Evolutionary conservation across 148 eudicot species (phyloP), one percentile per base, ranked within the genome.

Genomic region (Rhododendron ferrugineum): DNA sequence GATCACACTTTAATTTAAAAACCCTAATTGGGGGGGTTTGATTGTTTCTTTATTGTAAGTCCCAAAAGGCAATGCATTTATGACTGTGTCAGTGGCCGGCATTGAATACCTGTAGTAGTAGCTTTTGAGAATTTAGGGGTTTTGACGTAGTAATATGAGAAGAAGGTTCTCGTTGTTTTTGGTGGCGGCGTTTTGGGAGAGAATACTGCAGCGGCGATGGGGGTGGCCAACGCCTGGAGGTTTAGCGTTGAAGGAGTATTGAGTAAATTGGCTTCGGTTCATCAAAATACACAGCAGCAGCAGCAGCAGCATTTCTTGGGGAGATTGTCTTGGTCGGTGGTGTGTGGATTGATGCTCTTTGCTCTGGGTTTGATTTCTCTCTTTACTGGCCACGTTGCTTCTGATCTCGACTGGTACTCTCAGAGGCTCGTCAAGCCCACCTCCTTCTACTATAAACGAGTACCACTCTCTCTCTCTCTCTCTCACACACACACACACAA

Each of bases 391-490:
- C 99, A 97, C 86, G 92, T 97, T 72, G 98, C 92, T 86, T 97
- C 99, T 89, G 91, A 95, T 93, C 95, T 95, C 50, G 98, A 97
- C 76, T 95, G 93, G 93, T 96, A 95, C 85, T 95, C 98, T 47
- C 96, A 94, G 81, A 88, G 94, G 80, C 87, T 93, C 74, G 94
- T 93, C 34, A 90, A 96, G 80, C 92, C 90, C 60, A 86, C 88
- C 74, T 87, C 88, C 60, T 88, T 93, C 88, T 87, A 83, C 85
- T 85, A 89, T 78, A 94, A 91, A 87, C 88, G 87, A 90, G 97
- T 95, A 90, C 64, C 32, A 14, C n/a, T 78, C 16, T 40, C 46
- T 77, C 60, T 50, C 62, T 78, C 58, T 78, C 81, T 36, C 79
- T 40, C 47, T 44, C 62, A 30, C 64, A 49, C 60, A 49, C 47